A percentile compares a stretch with the other conserved stretches of the same genome.
Conservation (phyloP, 2,329 filamentous ascomycete genomes). For the Alternaria sp. region DNA sequence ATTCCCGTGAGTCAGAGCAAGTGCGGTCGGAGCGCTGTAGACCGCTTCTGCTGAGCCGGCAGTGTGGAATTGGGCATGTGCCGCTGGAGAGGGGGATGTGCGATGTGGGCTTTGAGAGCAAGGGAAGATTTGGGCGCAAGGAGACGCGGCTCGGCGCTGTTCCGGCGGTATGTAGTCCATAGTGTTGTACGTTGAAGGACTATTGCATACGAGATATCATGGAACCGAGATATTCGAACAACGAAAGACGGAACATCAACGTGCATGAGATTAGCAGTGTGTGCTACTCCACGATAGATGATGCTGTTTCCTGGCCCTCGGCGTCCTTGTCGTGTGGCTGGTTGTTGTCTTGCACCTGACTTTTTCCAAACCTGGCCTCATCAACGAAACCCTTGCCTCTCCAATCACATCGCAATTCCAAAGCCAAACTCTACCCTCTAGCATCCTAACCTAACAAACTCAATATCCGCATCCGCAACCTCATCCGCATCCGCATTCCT, state of each 20-base stretch:
- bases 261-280: background rate
- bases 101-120: background rate
- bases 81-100: conserved; percentile 3
- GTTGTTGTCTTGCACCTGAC: background rate
- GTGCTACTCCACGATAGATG: conserved; percentile 4
- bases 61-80: background rate
- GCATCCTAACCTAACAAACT: conserved; percentile 1
- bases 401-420: background rate
- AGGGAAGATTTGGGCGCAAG: conserved; percentile 7
- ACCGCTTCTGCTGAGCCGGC: conserved; percentile 2
- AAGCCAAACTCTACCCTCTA: background rate
- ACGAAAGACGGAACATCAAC: background rate
- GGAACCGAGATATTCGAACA: background rate
- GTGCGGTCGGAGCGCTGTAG: background rate
- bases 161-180: conserved; percentile 5
- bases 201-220: background rate
- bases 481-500: conserved; percentile 8
- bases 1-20: conserved; percentile 5
- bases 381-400: background rate
- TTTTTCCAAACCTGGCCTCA: background rate
- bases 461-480: conserved; percentile 8
- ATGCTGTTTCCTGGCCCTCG: background rate
- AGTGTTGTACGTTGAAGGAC: background rate
- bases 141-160: conserved; percentile 7
- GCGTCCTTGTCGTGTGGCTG: background rate